phyloP scores from a whole-genome alignment of 2,329 filamentous ascomycete genomes.

The Paraphoma sp. region DNA sequence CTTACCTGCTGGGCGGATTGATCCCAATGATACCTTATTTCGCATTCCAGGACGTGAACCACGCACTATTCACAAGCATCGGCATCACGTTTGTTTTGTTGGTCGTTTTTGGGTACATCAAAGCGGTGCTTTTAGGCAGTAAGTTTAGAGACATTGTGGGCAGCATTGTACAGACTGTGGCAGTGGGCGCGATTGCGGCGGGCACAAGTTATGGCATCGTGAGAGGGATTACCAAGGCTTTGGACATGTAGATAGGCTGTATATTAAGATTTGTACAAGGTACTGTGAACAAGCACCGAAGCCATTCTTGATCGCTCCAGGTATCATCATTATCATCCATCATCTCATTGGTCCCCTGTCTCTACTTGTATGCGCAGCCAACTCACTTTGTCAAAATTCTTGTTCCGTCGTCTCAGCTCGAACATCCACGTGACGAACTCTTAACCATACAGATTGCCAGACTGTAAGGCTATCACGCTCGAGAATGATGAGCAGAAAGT shows the following conservation, averaged over 20 bases:
- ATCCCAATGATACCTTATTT: slow-evolving; percentile 62
- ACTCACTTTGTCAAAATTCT: too few relatives aligned
- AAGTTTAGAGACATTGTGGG: background rate
- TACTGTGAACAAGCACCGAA: too few relatives aligned
- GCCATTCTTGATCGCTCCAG: too few relatives aligned
- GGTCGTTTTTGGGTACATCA: slow-evolving; percentile 59
- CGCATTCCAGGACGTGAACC: slow-evolving; percentile 45
- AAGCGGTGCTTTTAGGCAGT: slow-evolving; percentile 36
- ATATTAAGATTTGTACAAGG: too few relatives aligned
- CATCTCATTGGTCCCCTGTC: too few relatives aligned
- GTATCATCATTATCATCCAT: too few relatives aligned
- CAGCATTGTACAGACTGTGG: background rate
- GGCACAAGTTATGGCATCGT: background rate
- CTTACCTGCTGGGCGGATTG: slow-evolving; percentile 50
- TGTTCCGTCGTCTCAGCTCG: too few relatives aligned
- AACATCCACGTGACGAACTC: too few relatives aligned
- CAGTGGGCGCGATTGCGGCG: background rate
- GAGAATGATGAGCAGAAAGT: too few relatives aligned
- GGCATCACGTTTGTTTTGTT: slow-evolving; percentile 59
- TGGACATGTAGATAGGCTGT: background rate
- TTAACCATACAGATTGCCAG: too few relatives aligned
- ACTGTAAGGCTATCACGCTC: too few relatives aligned
- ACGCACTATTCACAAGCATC: slow-evolving; percentile 58
- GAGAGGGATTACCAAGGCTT: background rate
- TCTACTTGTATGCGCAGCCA: too few relatives aligned